Evolutionary conservation across 768 basidiomycete genomes (phyloP).

Genomic region (Naganishia randhawae): DNA sequence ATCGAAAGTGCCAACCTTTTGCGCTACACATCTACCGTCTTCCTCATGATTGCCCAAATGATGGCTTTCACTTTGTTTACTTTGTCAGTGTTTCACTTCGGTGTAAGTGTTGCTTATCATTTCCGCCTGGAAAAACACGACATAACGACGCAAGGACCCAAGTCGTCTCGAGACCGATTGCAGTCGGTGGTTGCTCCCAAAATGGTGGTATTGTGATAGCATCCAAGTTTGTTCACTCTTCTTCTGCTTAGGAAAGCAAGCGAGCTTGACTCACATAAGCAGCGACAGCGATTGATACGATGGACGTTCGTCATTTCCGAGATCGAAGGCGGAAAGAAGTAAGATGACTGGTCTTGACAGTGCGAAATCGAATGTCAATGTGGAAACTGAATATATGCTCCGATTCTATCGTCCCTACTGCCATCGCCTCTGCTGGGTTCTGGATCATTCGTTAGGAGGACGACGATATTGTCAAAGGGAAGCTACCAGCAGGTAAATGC

Average conservation of each 20-base stretch:
- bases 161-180: not conserved
- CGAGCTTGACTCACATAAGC: not conserved
- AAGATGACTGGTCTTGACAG: not conserved
- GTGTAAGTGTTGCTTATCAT: not conserved
- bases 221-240: not conserved
- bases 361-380: not conserved
- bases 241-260: not conserved
- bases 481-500: slow-evolving; percentile 17
- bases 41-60: slow-evolving; percentile 5
- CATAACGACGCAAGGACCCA: not conserved
- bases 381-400: slow-evolving; percentile 9
- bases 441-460: slow-evolving; percentile 6
- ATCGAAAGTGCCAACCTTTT: too few relatives aligned
- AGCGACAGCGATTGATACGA: not conserved
- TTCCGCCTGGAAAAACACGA: not conserved
- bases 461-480: slow-evolving; percentile 14
- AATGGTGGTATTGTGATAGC: not conserved
- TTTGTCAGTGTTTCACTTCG: not conserved
- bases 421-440: not conserved
- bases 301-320: slow-evolving; percentile 21
- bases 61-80: slow-evolving; percentile 13
- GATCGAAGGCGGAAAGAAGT: slow-evolving; percentile 21
- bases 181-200: not conserved
- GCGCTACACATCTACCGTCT: not conserved
- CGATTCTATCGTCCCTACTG: not conserved